Conservation (phyloP, 129 eudicot species). For the Deinandra increscens region DNA sequence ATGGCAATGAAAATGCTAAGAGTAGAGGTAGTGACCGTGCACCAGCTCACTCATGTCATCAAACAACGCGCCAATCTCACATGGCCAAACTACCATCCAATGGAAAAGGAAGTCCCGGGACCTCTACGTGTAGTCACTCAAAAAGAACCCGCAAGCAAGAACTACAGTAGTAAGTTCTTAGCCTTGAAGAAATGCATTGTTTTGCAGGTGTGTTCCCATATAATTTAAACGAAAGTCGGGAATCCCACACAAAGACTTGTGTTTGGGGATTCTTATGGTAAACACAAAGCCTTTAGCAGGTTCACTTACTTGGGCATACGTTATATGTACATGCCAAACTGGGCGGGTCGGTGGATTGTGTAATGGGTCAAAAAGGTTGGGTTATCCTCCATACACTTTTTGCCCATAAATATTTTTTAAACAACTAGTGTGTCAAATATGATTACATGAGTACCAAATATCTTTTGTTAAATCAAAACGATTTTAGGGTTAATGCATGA, state of each 20-base stretch:
- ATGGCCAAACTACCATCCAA: constrained; percentile 21
- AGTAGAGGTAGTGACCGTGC: constrained; percentile 18
- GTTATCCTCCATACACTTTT: background rate
- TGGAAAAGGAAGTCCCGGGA: constrained; percentile 35
- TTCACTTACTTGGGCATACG: background rate
- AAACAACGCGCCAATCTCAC: constrained; percentile 12
- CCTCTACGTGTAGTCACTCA: constrained; percentile 25
- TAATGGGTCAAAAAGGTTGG: background rate
- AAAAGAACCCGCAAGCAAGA: constrained; percentile 36
- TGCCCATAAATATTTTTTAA: background rate
- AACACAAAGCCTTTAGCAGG: background rate
- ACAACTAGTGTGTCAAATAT: background rate
- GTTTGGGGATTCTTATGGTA: background rate
- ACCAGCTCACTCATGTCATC: constrained; percentile 12
- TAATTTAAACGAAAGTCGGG: background rate
- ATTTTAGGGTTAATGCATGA: background rate
- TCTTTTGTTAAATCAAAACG: background rate
- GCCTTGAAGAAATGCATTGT: background rate
- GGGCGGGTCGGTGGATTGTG: background rate
- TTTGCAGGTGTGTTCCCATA: background rate
- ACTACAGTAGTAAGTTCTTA: constrained; percentile 43
- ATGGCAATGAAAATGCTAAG: constrained; percentile 6
- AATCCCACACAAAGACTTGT: constrained; percentile 3
- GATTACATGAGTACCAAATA: background rate
- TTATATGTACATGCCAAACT: background rate